Base-by-base conservation (phyloP, 2,329 filamentous ascomycete genomes). In the Monosporascus sp. region DNA sequence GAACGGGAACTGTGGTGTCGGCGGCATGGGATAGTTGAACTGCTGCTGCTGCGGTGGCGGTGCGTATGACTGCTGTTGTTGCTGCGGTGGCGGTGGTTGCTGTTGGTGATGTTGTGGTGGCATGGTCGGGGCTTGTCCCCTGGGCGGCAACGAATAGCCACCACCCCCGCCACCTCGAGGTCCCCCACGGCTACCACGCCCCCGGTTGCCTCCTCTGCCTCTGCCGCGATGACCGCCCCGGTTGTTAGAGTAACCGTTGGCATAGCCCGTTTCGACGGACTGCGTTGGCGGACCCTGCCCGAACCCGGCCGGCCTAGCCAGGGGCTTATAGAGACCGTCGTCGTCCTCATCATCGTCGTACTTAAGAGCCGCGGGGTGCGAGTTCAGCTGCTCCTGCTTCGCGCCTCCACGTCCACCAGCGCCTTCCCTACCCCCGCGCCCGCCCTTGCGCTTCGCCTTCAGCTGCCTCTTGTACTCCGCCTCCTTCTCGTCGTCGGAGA, bases 401-500 rank as follows among this genome's bases (percentile, higher is more conserved):
- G 72, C 68, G 16, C 65, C 65, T 49, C 66, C 63, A 49, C 66
- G 67, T 57, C 58, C 67, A 51, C 51, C 72, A 65, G 60, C 69
- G 65, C 56, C 65, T 65, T 68, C 66, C 48, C 70, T 68, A 22
- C 72, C 72, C 20, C 67, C 69, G 35, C 70, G 69, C 22, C 69
- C 72, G 44, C 70, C 72, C 56, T 70, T 77, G 50, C 80, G 83
- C 70, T 87, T 87, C 58, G 85, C 79, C 71, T 91, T 91, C 50
- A 84, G 63, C 55, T 80, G 79, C 53, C 81, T 76, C 73, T 88
- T 95, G 67, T 91, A 84, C 62, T 91, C 89, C 7, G 88, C 87
- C 71, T 99, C 94, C 61, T 89, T 88, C 72, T 99, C 94, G 64
- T 99, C 94, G 61, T 99, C 94, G 0, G 93, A 97, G 69, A 97